Evolutionary conservation across 2,329 filamentous ascomycete genomes (phyloP).

Genomic region (Harringtonia aguacate): DNA sequence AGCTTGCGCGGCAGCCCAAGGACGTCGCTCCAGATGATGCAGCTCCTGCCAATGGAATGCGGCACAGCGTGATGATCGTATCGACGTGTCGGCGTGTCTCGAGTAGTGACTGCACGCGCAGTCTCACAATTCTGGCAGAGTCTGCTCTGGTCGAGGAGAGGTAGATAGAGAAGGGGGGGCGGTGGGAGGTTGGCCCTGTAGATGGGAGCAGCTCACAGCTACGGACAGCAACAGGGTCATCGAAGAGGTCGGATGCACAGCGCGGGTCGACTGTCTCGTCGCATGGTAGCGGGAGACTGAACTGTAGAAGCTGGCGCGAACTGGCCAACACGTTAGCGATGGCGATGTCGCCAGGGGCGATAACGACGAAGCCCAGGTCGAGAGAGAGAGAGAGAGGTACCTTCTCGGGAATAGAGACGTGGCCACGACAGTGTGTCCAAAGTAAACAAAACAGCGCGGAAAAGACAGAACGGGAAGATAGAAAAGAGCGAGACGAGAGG

Average conservation of each 20-base stretch:
- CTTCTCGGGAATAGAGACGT: not conserved
- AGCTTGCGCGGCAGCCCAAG: not conserved
- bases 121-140: too few relatives aligned
- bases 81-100: too few relatives aligned
- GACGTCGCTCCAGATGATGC: too few relatives aligned
- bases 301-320: not conserved
- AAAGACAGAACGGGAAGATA: not conserved
- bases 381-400: not conserved
- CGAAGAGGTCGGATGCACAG: constrained; percentile 2
- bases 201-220: not conserved
- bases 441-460: too few relatives aligned
- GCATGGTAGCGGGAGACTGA: constrained; percentile 4
- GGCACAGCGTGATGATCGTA: too few relatives aligned
- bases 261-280: constrained; percentile 3
- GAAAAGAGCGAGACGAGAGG: not conserved
- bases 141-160: too few relatives aligned
- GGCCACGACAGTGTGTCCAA: too few relatives aligned
- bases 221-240: constrained; percentile 2
- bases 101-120: too few relatives aligned
- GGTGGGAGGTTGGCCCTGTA: too few relatives aligned
- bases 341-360: not conserved
- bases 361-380: not conserved
- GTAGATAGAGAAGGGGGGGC: too few relatives aligned
- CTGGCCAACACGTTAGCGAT: not conserved
- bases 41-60: too few relatives aligned